Evolutionary conservation across 1,139 yeast genomes (phyloP).

Genomic region (Pichia sp.): DNA sequence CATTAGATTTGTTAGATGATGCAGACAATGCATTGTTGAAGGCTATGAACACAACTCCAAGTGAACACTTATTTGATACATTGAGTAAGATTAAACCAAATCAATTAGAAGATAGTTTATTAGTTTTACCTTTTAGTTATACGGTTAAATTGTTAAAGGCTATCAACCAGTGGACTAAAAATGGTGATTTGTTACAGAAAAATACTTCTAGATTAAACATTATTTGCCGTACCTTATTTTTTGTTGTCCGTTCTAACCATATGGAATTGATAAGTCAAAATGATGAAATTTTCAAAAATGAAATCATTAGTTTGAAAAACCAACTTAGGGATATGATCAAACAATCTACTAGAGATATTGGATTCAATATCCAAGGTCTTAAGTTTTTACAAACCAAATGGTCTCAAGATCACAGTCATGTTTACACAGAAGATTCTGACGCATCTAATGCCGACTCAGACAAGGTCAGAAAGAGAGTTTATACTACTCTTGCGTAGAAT

Average conservation of each 20-base stretch:
- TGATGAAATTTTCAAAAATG: conserved; percentile 55
- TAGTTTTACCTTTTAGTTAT: conserved; percentile 86
- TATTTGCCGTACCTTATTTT: conserved; percentile 69
- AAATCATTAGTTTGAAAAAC: conserved; percentile 50
- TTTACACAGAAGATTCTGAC: conserved; percentile 67
- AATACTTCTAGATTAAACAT: conserved; percentile 49
- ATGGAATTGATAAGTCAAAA: conserved; percentile 66
- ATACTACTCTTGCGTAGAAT: conserved; percentile 32
- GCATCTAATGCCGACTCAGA: conserved; percentile 32
- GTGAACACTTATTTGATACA: conserved; percentile 69
- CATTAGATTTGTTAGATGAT: conserved; percentile 79
- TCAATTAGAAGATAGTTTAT: conserved; percentile 85
- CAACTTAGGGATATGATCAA: conserved; percentile 52
- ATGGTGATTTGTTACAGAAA: conserved; percentile 35
- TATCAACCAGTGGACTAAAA: conserved; percentile 67
- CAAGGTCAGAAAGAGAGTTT: conserved; percentile 57
- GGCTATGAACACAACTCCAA: conserved; percentile 68
- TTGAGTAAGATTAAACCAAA: conserved; percentile 67
- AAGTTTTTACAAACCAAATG: conserved; percentile 70
- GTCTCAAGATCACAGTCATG: conserved; percentile 67
- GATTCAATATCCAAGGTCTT: conserved; percentile 85
- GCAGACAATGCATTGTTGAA: conserved; percentile 61
- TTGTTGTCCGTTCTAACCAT: conserved; percentile 66
- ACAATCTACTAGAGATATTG: conserved; percentile 53
- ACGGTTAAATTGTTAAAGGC: conserved; percentile 65